Conservation (phyloP, 208 protist species). For the Acanthamoeba royreba region DNA sequence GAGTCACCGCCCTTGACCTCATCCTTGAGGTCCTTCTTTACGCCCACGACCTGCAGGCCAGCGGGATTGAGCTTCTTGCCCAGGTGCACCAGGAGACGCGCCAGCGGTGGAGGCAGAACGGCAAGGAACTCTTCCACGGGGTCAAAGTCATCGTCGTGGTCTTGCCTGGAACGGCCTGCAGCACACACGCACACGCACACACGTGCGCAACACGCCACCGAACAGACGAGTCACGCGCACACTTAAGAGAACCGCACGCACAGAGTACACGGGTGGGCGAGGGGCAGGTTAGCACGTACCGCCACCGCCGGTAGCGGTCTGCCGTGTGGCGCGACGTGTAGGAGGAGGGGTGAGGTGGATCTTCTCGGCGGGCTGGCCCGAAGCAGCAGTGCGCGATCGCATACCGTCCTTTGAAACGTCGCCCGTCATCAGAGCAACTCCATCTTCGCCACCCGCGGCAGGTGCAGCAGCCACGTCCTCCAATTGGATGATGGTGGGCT, state of each 20-base stretch:
- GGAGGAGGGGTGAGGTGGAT: not conserved
- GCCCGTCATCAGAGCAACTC: not conserved
- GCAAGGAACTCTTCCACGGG: not conserved
- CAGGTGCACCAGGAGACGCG: not conserved
- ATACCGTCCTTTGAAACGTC: not conserved
- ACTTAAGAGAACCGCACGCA: no score
- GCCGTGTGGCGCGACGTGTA: no score
- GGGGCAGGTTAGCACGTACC: no score
- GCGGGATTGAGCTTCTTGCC: conserved; percentile 6
- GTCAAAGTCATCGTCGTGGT: not conserved
- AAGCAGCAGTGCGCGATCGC: not conserved
- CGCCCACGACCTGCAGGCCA: not conserved
- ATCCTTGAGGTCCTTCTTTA: conserved; percentile 9
- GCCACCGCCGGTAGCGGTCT: no score
- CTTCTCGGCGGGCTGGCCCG: not conserved
- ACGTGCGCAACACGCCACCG: no score
- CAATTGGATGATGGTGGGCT: not conserved
- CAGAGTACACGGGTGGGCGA: no score
- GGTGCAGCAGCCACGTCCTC: not conserved
- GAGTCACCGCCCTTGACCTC: not conserved
- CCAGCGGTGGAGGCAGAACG: not conserved
- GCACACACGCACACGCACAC: not conserved
- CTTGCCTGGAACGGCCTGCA: not conserved
- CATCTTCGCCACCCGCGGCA: not conserved
- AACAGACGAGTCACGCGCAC: no score